Percentiles rank a stretch among this genome's conserved stretches.
Conservation (phyloP, 495 filamentous ascomycete species). For the Thermothielavioides terrestris region DNA sequence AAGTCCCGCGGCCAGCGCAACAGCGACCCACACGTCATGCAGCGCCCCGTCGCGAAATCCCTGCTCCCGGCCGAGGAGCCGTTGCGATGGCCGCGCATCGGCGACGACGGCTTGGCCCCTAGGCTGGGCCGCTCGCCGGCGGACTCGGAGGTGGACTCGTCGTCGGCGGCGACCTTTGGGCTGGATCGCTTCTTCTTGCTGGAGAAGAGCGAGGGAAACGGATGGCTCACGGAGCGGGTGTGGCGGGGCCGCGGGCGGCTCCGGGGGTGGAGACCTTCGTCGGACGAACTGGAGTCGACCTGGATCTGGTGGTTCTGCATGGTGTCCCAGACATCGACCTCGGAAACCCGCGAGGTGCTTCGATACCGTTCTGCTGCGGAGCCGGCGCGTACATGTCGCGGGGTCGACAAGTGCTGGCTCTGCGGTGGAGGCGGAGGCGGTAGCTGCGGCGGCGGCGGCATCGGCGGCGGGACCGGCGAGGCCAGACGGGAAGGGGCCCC, state of each 20-base stretch:
- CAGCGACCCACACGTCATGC: constrained; percentile 72
- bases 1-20: constrained; percentile 76
- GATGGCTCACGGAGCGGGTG: constrained; percentile 66
- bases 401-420: not conserved
- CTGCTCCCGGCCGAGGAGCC: constrained; percentile 23
- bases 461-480: not conserved
- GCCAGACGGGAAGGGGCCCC: constrained; percentile 16
- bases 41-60: constrained; percentile 59
- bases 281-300: constrained; percentile 37
- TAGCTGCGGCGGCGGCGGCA: no score
- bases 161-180: constrained; percentile 10
- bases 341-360: constrained; percentile 10
- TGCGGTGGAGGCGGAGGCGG: not conserved
- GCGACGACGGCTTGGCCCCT: not conserved
- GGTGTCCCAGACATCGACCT: constrained; percentile 18
- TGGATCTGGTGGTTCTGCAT: constrained; percentile 15
- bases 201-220: constrained; percentile 58
- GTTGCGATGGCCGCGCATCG: constrained; percentile 20
- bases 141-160: constrained; percentile 23
- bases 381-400: constrained; percentile 6
- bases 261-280: constrained; percentile 30
- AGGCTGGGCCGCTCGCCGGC: constrained; percentile 14
- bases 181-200: constrained; percentile 44
- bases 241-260: constrained; percentile 37
- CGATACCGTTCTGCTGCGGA: constrained; percentile 16